phyloP scores from a whole-genome alignment of 768 basidiomycete species.

The Boletus barrowsii region DNA sequence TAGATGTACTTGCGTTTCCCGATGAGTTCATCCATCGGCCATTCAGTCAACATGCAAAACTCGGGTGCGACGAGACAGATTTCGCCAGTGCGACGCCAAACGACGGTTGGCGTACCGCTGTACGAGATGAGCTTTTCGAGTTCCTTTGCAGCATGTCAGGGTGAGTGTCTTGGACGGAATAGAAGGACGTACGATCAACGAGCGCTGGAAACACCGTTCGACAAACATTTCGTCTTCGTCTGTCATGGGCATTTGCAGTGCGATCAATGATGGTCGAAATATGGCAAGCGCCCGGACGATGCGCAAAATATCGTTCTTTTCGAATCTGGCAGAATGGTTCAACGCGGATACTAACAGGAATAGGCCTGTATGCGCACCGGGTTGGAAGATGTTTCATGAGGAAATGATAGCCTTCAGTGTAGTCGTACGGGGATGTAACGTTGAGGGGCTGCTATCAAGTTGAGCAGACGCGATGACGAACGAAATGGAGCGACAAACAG shows the following conservation, averaged over 20 bases:
- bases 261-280: constrained; percentile 94
- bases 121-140: constrained; percentile 96
- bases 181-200: constrained; percentile 63
- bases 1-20: constrained; percentile 49
- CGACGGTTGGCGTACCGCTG: constrained; percentile 94
- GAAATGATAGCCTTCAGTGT: constrained; percentile 95
- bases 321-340: constrained; percentile 60
- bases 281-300: constrained; percentile 93
- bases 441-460: constrained; percentile 61
- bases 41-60: constrained; percentile 91
- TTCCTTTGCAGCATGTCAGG: constrained; percentile 53
- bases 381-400: constrained; percentile 90
- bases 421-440: constrained; percentile 80
- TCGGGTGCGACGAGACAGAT: constrained; percentile 96
- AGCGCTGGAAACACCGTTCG: constrained; percentile 93
- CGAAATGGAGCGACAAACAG: constrained; percentile 20
- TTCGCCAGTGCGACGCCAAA: constrained; percentile 97
- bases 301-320: constrained; percentile 93
- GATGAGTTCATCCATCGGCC: constrained; percentile 80
- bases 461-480: constrained; percentile 38
- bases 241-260: constrained; percentile 95
- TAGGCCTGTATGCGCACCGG: constrained; percentile 51
- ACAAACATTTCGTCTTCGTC: constrained; percentile 96
- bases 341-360: constrained; percentile 31
- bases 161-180: not conserved